phyloP scores from a whole-genome alignment of 345 rosid genomes.

The Alliaria petiolata region DNA sequence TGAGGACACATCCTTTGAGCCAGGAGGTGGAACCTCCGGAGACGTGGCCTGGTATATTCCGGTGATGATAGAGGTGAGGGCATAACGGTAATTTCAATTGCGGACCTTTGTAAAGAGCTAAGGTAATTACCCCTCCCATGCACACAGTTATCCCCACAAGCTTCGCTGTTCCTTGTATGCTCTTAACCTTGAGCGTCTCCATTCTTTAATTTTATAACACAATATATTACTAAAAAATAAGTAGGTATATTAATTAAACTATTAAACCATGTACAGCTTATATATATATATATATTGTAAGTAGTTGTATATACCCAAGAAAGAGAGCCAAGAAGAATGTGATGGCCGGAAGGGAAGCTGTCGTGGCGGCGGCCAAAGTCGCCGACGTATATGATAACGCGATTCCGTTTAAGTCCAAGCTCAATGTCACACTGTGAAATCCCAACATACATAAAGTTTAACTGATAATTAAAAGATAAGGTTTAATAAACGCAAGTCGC shows the following conservation, averaged over 20 bases:
- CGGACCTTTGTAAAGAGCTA: conserved; percentile 83
- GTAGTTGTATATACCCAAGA: conserved; percentile 54
- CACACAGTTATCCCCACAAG: conserved; percentile 59
- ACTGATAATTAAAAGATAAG: not conserved
- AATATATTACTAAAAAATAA: not conserved
- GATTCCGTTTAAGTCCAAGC: conserved; percentile 61
- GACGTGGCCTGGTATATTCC: conserved; percentile 19
- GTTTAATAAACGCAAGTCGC: not conserved
- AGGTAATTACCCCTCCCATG: conserved; percentile 55
- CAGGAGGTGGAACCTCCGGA: conserved; percentile 49
- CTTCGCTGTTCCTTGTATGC: conserved; percentile 61
- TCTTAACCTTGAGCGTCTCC: conserved; percentile 58
- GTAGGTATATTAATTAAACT: not conserved
- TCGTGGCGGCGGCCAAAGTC: conserved; percentile 80
- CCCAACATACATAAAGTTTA: not conserved
- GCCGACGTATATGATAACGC: conserved; percentile 76
- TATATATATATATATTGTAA: not conserved
- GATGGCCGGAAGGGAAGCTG: conserved; percentile 80
- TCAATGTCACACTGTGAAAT: conserved; percentile 56
- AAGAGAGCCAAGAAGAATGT: conserved; percentile 86
- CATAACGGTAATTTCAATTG: conserved; percentile 42
- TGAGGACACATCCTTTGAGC: conserved; percentile 84
- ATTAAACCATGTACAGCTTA: too few relatives aligned
- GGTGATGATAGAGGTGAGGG: conserved; percentile 35
- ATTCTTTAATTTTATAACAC: conserved; percentile 37